Base-by-base conservation (phyloP, 2,329 filamentous ascomycete genomes). In the Pseudogymnoascus sp. region DNA sequence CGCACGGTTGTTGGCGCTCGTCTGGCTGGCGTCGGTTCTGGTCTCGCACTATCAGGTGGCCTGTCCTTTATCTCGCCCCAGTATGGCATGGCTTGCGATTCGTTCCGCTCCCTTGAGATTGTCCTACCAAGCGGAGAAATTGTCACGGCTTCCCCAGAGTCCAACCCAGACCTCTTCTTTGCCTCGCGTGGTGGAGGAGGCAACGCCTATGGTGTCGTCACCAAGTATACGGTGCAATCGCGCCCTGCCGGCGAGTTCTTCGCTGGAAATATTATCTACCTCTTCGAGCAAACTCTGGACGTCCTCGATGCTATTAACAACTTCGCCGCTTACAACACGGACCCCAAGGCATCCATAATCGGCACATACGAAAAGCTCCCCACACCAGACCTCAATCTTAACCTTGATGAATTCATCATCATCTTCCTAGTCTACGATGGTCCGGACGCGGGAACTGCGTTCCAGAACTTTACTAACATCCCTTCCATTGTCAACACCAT, bases 31-130 rank as follows among this genome's bases (percentile, higher is more conserved):
- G 50, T 56, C 7, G 50, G 50, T 12, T 7, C n/a, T 33, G 50
- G 50, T 12, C 50, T 56, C 3, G 50, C 50, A 33, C 50, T 56
- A 19, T 31, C 26, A 12, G 50, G 77, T 61, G 78, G 78, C 5
- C 68, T 78, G 22, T 76, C 75, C 3, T 78, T 72, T 67, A 74
- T 77, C 67, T 72, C 76, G 10, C 69, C 72, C 5, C 71, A 70
- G 2, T 67, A 74, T 65, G 83, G 83, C 10, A 82, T 79, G 72
- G 80, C 76, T 28, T 78, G 77, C 61, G 81, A 82, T 68, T 79
- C 75, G 22, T 73, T 84, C 12, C 63, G 77, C 22, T 78, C 64
- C 81, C 72, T 65, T 16, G 69, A 74, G 50, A 64, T 73, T 28
- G 74, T 75, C 11, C 68, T 75, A 33, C 70, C 72, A 16, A 66